phyloP scores from a whole-genome alignment of 192 early-diverging fungal genomes.

The Backusella liffmaniae region DNA sequence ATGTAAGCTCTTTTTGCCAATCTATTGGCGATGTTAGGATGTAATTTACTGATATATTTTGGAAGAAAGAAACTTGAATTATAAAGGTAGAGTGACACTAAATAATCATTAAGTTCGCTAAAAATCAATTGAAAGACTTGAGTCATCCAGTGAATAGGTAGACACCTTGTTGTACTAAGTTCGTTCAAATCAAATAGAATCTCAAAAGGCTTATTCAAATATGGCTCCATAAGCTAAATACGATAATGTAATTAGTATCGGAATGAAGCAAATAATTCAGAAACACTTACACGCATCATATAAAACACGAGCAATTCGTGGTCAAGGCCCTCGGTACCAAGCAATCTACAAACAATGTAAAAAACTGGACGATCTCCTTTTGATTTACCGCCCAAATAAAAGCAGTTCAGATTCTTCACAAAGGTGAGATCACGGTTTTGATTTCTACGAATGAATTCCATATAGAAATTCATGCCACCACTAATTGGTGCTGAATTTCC shows the following conservation, averaged over 20 bases:
- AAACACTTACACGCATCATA: slow-evolving; percentile 55
- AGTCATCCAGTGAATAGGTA: slow-evolving; percentile 67
- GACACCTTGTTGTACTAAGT: slow-evolving; percentile 72
- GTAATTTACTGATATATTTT: slow-evolving; percentile 56
- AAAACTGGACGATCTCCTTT: slow-evolving; percentile 71
- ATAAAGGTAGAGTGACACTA: slow-evolving; percentile 70
- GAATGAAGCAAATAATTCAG: not conserved
- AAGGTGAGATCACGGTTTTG: slow-evolving; percentile 59
- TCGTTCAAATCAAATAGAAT: slow-evolving; percentile 77
- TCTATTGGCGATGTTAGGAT: slow-evolving; percentile 42
- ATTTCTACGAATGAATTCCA: slow-evolving; percentile 72
- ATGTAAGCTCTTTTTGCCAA: slow-evolving; percentile 67
- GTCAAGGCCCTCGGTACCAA: slow-evolving; percentile 75
- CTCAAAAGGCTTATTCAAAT: slow-evolving; percentile 70
- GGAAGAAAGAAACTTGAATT: slow-evolving; percentile 76
- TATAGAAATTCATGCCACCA: slow-evolving; percentile 42
- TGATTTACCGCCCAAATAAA: slow-evolving; percentile 79
- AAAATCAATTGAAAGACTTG: slow-evolving; percentile 72
- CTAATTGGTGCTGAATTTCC: slow-evolving; percentile 39
- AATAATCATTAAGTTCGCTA: slow-evolving; percentile 55
- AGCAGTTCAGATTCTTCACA: slow-evolving; percentile 61
- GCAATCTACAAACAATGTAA: slow-evolving; percentile 75
- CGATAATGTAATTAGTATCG: not conserved
- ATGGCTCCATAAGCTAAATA: slow-evolving; percentile 56
- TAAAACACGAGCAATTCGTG: slow-evolving; percentile 82